A percentile compares a stretch with the other conserved stretches of the same genome.
These are phyloP conservation scores for Aspergillus steynii DNA, from an alignment of 495 filamentous ascomycete genomes.

Conservation along the genomic window DNA sequence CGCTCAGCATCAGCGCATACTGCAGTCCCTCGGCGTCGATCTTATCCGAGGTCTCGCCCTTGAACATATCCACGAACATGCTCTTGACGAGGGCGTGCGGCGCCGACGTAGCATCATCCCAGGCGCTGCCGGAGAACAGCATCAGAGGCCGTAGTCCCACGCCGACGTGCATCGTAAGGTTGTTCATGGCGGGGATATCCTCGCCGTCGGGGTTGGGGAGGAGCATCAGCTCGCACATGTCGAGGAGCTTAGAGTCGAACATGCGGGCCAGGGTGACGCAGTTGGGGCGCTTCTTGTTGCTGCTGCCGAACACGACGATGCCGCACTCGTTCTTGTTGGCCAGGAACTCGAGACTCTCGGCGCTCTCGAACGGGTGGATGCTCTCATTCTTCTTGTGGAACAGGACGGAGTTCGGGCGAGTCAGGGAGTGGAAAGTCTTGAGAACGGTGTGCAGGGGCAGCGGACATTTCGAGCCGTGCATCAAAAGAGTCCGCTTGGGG, in stretches of 20 bases:
- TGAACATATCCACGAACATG: conserved; percentile 88
- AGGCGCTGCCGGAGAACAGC: conserved; percentile 79
- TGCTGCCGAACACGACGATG: conserved; percentile 73
- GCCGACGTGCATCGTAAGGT: conserved; percentile 75
- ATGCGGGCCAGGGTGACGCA: conserved; percentile 79
- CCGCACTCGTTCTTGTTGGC: conserved; percentile 91
- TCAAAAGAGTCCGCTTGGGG: conserved; percentile 80
- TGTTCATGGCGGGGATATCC: conserved; percentile 75
- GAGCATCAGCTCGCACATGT: conserved; percentile 88
- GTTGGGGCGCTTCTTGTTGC: conserved; percentile 92
- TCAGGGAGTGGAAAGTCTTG: conserved; percentile 77
- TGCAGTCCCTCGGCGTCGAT: conserved; percentile 94
- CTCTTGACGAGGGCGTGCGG: conserved; percentile 82
- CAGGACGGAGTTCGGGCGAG: conserved; percentile 74
- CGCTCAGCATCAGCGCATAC: conserved; percentile 79
- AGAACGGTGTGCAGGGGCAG: conserved; percentile 76
- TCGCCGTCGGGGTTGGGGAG: conserved; percentile 63
- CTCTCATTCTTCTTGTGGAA: conserved; percentile 91
- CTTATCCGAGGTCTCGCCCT: conserved; percentile 68
- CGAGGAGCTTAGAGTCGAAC: conserved; percentile 81
- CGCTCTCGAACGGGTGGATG: conserved; percentile 91
- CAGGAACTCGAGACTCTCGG: conserved; percentile 85
- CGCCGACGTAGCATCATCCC: conserved; percentile 72
- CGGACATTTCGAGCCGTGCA: conserved; percentile 80
- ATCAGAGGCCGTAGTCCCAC: conserved; percentile 76